A percentile compares a stretch with the other conserved stretches of the same genome.
Evolutionary conservation across 2,329 filamentous ascomycete genomes (phyloP).

Genomic region (Colletotrichum truncatum): DNA sequence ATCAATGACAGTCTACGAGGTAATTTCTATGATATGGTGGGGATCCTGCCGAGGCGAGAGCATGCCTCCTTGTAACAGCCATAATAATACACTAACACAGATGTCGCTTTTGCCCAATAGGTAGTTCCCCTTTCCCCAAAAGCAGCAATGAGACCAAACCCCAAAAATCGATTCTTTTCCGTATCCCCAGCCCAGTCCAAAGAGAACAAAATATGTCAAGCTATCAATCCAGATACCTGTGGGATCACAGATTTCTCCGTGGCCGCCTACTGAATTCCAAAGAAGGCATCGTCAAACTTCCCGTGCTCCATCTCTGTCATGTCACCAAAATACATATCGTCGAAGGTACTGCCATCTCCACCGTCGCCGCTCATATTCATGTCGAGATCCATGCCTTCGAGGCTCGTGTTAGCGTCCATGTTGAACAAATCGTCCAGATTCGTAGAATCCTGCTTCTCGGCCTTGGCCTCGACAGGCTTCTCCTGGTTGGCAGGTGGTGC

Average conservation of each 20-base stretch:
- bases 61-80: too few species aligned
- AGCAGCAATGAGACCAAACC: too few species aligned
- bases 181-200: too few species aligned
- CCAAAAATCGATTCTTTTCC: too few species aligned
- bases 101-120: too few species aligned
- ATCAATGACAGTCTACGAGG: too few species aligned
- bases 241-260: not conserved
- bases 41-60: too few species aligned
- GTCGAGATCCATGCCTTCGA: slow-evolving; percentile 51
- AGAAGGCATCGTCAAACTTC: slow-evolving; percentile 58
- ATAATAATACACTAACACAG: too few species aligned
- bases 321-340: slow-evolving; percentile 58
- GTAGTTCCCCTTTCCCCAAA: too few species aligned
- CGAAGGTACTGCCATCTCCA: slow-evolving; percentile 54
- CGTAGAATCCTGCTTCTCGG: slow-evolving; percentile 38
- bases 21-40: too few species aligned
- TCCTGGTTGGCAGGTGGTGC: slow-evolving; percentile 30
- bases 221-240: too few species aligned
- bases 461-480: slow-evolving; percentile 28
- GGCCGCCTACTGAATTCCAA: slow-evolving; percentile 42
- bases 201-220: not conserved
- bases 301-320: slow-evolving; percentile 54
- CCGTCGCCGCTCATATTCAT: slow-evolving; percentile 43
- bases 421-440: slow-evolving; percentile 59
- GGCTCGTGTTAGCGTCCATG: slow-evolving; percentile 46